These are phyloP conservation scores for Myxozyma udenii DNA, from an alignment of 805 yeast species.

Conservation along the genomic window DNA sequence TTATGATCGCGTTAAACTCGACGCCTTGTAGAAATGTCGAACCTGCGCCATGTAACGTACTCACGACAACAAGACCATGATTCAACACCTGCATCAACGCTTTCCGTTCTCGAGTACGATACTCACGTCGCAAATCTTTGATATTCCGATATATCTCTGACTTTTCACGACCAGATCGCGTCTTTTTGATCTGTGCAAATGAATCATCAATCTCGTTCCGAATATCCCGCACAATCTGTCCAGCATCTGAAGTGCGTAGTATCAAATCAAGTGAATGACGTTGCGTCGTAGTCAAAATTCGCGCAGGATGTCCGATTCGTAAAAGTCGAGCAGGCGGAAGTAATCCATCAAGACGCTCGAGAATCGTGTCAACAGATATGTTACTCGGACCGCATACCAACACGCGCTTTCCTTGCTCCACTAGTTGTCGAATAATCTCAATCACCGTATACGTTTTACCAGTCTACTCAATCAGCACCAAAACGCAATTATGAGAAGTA, in stretches of 20 bases:
- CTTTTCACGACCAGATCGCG: slow-evolving; percentile 62
- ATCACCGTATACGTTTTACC: slow-evolving; percentile 83
- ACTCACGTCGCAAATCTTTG: slow-evolving; percentile 66
- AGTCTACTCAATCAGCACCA: slow-evolving; percentile 38
- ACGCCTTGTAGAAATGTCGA: slow-evolving; percentile 39
- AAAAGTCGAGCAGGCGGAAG: slow-evolving; percentile 53
- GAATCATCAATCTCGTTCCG: slow-evolving; percentile 61
- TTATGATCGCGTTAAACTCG: slow-evolving; percentile 71
- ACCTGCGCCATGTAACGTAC: slow-evolving; percentile 77
- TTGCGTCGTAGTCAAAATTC: slow-evolving; percentile 59
- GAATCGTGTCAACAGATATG: slow-evolving; percentile 77
- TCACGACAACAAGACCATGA: slow-evolving; percentile 64
- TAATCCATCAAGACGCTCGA: slow-evolving; percentile 62
- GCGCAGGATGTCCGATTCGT: slow-evolving; percentile 91
- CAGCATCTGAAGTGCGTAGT: slow-evolving; percentile 56
- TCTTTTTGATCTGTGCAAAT: slow-evolving; percentile 57
- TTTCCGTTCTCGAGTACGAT: slow-evolving; percentile 61
- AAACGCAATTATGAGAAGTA: background rate
- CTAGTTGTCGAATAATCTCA: slow-evolving; percentile 73
- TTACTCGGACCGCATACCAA: slow-evolving; percentile 94
- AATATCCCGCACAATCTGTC: slow-evolving; percentile 63
- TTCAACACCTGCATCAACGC: slow-evolving; percentile 57
- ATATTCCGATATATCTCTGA: slow-evolving; percentile 65
- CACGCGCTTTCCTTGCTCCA: slow-evolving; percentile 54
- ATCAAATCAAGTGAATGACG: slow-evolving; percentile 75